Evolutionary conservation across 164 flowering plant species (phyloP).

Genomic region (Umbellularia californica): DNA sequence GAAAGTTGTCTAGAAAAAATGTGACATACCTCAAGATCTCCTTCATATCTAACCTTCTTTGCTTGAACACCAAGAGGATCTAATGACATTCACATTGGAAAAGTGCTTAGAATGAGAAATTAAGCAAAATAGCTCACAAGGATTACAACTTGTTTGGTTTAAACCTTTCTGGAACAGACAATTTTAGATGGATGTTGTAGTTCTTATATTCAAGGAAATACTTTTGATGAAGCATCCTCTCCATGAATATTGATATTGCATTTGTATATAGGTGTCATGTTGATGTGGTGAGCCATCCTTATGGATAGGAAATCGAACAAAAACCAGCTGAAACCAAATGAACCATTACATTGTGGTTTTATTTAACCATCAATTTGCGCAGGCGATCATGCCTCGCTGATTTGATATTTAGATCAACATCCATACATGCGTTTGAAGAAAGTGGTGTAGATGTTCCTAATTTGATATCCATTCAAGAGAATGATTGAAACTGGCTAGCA

Average conservation of each 20-base stretch:
- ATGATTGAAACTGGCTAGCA: neutral
- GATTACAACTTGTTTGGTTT: too few species aligned
- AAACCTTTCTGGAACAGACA: too few species aligned
- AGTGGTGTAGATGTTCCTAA: neutral
- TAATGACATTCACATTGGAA: conserved; percentile 13
- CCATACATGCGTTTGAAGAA: neutral
- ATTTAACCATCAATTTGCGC: neutral
- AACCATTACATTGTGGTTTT: neutral
- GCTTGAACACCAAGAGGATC: conserved; percentile 78
- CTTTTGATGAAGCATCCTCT: too few species aligned
- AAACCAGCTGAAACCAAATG: too few species aligned
- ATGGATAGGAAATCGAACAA: too few species aligned
- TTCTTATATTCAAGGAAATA: too few species aligned
- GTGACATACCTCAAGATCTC: conserved; percentile 58
- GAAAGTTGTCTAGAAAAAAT: neutral
- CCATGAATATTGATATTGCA: too few species aligned
- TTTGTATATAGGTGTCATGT: too few species aligned
- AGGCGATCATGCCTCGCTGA: neutral
- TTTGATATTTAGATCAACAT: neutral
- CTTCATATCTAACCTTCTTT: conserved; percentile 64
- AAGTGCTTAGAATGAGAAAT: neutral
- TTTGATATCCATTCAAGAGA: neutral
- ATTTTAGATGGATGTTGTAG: too few species aligned
- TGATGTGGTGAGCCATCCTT: too few species aligned
- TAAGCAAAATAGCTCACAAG: neutral